Evolutionary conservation across 2,329 filamentous ascomycete genomes (phyloP).

Genomic region (Xylaria sp.): DNA sequence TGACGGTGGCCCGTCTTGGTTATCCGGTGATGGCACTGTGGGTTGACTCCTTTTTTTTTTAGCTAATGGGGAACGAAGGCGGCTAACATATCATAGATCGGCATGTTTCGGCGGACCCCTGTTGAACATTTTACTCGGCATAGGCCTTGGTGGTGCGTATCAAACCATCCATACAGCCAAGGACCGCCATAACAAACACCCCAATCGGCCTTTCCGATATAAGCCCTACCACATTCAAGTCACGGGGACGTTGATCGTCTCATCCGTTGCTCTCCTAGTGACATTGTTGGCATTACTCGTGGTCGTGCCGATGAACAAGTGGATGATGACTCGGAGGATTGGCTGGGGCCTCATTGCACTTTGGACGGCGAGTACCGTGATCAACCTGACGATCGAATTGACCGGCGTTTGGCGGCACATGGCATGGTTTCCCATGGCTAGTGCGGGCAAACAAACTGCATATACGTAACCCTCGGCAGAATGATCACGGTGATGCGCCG

Average conservation of each 20-base stretch:
- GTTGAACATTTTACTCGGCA: constrained; percentile 92
- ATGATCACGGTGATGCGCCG: constrained; percentile 4
- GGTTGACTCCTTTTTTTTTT: constrained; percentile 30
- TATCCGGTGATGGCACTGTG: constrained; percentile 91
- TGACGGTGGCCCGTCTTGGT: constrained; percentile 87
- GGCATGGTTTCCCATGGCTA: constrained; percentile 21
- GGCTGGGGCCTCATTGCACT: constrained; percentile 74
- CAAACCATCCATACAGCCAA: constrained; percentile 73
- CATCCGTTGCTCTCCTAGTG: constrained; percentile 73
- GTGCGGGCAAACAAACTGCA: constrained; percentile 12
- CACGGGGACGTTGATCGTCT: constrained; percentile 78
- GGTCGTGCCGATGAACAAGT: constrained; percentile 76
- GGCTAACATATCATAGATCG: constrained; percentile 42
- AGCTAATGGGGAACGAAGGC: constrained; percentile 11
- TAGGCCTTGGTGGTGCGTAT: constrained; percentile 84
- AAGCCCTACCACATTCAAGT: constrained; percentile 79
- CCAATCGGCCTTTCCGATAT: constrained; percentile 58
- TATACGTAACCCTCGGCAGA: constrained; percentile 12
- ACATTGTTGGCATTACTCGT: constrained; percentile 75
- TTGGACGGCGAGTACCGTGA: constrained; percentile 73
- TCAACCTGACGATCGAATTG: constrained; percentile 78
- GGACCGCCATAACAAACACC: constrained; percentile 61
- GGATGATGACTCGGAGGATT: constrained; percentile 77
- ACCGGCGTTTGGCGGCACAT: constrained; percentile 47
- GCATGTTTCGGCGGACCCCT: constrained; percentile 98